Base-by-base conservation (phyloP, 176 grass and related monocot genomes). In the Bothriochloa decipiens region DNA sequence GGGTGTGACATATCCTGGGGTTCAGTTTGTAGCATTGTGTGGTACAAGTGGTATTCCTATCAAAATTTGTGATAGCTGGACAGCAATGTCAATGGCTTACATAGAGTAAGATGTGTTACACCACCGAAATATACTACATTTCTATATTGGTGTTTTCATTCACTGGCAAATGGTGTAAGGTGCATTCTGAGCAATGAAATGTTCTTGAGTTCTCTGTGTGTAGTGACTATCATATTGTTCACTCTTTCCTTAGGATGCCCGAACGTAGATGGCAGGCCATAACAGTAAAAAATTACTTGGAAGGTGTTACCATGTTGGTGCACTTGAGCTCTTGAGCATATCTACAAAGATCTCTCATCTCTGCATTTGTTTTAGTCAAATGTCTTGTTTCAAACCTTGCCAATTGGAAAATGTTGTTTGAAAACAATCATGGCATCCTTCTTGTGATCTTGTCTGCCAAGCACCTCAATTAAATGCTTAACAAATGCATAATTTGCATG, bases 381-480 rank as follows among this genome's bases (percentile, higher is more conserved):
- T 18, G 18, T 74, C 29, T 74, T 28, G 15, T 73, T 47, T 79
- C 26, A 15, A 47, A 46, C 4, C 20, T 27, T 12, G 25, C 20
- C 42, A 26, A 37, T 32, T 20, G 18, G 13, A 50, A 66, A 80
- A 67, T 41, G n/a, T 29, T 27, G 13, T 72, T 61, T 63, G 66
- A 25, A 50, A 63, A 72, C 26, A n/a, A 79, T 46, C 66, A 18
- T 64, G 40, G 15, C 8, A 16, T 73, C 29, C 33, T 22, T 17
- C 42, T n/a, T n/a, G n/a, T n/a, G n/a, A n/a, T n/a, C 7, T 80
- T 81, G 23, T 60, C 28, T 81, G 25, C 33, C 29, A 72, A 55
- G 36, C 36, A 72, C 39, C 39, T 27, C 53, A 87, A 35, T 35
- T 73, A 65, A n/a, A 74, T 62, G 66, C 26, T 86, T 86, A 8